phyloP scores from a whole-genome alignment of 2,329 filamentous ascomycete species.

The Cercospora sojina region DNA sequence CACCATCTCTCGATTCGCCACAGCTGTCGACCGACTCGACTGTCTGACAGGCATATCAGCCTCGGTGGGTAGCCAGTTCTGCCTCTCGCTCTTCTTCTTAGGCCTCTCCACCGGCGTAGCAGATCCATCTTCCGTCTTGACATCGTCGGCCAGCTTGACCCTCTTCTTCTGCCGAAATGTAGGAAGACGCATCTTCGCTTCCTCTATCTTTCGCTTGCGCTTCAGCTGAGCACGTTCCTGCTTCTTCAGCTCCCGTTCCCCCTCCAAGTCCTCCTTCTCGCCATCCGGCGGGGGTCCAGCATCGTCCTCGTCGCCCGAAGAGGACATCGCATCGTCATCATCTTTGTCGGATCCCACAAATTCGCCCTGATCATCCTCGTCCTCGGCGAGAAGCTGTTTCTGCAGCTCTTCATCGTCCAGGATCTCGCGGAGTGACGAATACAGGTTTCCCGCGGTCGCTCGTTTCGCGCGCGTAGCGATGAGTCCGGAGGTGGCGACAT shows the following conservation, averaged over 20 bases:
- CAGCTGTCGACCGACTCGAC: conserved; percentile 62
- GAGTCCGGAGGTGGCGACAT: conserved; percentile 50
- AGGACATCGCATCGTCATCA: conserved; percentile 77
- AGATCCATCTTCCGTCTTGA: conserved; percentile 35
- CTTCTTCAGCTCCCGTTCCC: conserved; percentile 81
- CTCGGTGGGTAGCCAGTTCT: conserved; percentile 65
- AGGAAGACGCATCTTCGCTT: conserved; percentile 63
- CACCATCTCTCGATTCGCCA: conserved; percentile 57
- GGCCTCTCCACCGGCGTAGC: conserved; percentile 17
- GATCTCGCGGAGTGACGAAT: conserved; percentile 72
- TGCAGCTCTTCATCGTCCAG: conserved; percentile 45
- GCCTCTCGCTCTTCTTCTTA: conserved; percentile 71
- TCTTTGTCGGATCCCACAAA: conserved; percentile 45
- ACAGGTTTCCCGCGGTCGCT: conserved; percentile 79
- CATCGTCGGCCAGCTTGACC: conserved; percentile 46
- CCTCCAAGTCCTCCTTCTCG: conserved; percentile 69
- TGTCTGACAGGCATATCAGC: conserved; percentile 63
- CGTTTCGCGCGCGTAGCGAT: conserved; percentile 72
- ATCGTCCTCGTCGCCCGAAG: conserved; percentile 76
- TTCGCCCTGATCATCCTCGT: conserved; percentile 52
- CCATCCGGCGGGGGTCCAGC: conserved; percentile 50
- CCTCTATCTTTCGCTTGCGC: conserved; percentile 79
- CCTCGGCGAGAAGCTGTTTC: conserved; percentile 47
- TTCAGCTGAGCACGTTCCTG: conserved; percentile 68
- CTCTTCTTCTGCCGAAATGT: conserved; percentile 68